Evolutionary conservation across 2,329 filamentous ascomycete genomes (phyloP), one percentile per base, ranked within the genome.

Genomic region (Berkeleyomyces basicola): DNA sequence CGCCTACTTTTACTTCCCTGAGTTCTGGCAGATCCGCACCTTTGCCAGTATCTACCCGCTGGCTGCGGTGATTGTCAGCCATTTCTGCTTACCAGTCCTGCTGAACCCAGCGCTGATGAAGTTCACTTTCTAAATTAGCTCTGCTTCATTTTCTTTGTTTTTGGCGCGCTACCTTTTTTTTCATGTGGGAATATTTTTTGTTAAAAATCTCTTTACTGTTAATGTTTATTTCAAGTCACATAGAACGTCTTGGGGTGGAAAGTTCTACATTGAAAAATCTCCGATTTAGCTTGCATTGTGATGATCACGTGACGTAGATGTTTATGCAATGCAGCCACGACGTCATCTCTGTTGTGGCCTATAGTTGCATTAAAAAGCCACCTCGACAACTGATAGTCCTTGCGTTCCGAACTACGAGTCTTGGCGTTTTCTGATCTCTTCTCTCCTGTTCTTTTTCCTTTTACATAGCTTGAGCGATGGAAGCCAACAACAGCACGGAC

Each of bases 61-160:
- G 33, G 72, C 71, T 31, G 76, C 74, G 46, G 72, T 82, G 44
- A 73, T 84, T 9, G 71, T 76, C 53, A 75, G 74, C 44, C 81
- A 85, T 69, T 81, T 84, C 68, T 70, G 81, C 47, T 70, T 84
- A 64, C 82, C 82, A 7, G 77, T 86, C 58, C 75, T 76, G 63
- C 71, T 85, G 65, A 85, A 85, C 67, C 83, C 83, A 23, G 81
- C 80, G 59, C 69, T 85, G 72, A 85, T 86, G 82, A 66, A 66
- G 62, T 66, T 66, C 51, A 66, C 65, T 23, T 66, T 66, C 33
- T 66, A 63, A 66, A 36, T 9, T 3, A 11, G 3, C 11, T 23
- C 5, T 47, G 51, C 40, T 33, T 49, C 43, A 36, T 44, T 11
- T 49, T 31, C 40, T 47, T 23, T 46, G 55, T 57, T 46, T 9